A percentile compares a stretch with the other conserved stretches of the same genome.
phyloP scores from a whole-genome alignment of 805 yeast genomes.

The Candida fluviatilis region DNA sequence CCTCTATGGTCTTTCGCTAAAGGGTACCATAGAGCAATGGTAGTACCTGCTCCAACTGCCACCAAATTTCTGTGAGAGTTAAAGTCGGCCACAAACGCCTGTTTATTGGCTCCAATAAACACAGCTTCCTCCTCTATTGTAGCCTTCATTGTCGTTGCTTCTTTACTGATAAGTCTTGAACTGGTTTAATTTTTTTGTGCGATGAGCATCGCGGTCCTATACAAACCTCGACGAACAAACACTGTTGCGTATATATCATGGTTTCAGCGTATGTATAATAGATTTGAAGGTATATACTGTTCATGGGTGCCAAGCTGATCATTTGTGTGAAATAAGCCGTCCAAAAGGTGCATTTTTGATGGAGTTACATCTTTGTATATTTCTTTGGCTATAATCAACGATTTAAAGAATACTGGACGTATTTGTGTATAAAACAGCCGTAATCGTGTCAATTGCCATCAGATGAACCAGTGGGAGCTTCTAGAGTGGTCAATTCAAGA shows the following conservation, averaged over 20 bases:
- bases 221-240: background rate
- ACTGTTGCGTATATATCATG: background rate
- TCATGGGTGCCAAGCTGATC: no score
- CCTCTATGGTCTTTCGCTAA: slow-evolving; percentile 39
- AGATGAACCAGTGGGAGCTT: no score
- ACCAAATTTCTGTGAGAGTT: slow-evolving; percentile 33
- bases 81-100: slow-evolving; percentile 56
- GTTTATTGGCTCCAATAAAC: slow-evolving; percentile 71
- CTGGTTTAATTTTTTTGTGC: background rate
- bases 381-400: no score
- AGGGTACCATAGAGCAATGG: slow-evolving; percentile 70
- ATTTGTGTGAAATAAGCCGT: background rate
- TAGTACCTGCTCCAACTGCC: slow-evolving; percentile 70
- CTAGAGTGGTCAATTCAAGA: no score
- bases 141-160: background rate
- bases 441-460: no score
- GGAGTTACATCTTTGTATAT: no score
- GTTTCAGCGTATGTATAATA: slow-evolving; percentile 4
- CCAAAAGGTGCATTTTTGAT: background rate
- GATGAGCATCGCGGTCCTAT: background rate
- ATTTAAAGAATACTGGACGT: no score
- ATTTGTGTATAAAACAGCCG: no score
- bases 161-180: no score
- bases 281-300: no score
- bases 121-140: slow-evolving; percentile 45